A percentile compares a stretch with the other conserved stretches of the same genome.
phyloP scores from a whole-genome alignment of 108 stramenopile species.

The Ochromonas danica region DNA sequence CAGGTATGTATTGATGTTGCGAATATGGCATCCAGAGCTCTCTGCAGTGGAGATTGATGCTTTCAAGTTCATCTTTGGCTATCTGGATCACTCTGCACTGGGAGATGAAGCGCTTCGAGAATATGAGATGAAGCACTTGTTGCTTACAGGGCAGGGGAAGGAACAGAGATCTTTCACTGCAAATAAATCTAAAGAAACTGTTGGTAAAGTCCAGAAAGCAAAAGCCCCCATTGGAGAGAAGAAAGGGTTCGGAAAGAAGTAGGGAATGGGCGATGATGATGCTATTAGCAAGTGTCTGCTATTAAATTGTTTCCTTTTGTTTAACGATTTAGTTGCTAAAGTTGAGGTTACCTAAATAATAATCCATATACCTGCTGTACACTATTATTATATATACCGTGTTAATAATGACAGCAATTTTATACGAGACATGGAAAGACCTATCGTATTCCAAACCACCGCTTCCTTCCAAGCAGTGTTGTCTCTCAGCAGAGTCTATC shows the following conservation, averaged over 20 bases:
- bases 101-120: not conserved
- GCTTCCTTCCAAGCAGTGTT: not conserved
- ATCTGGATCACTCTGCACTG: not conserved
- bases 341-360: too few relatives aligned
- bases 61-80: constrained; percentile 46
- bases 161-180: not conserved
- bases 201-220: not conserved
- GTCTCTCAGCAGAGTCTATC: not conserved
- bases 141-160: not conserved
- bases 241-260: not conserved
- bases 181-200: not conserved
- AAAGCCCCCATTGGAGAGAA: not conserved
- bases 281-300: not conserved
- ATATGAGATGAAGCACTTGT: not conserved
- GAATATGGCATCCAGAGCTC: constrained; percentile 89
- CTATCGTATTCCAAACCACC: not conserved
- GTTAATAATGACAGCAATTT: not conserved
- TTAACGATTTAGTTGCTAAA: not conserved
- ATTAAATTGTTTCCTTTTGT: not conserved
- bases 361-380: too few relatives aligned
- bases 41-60: constrained; percentile 70
- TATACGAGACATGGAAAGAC: not conserved
- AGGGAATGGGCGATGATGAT: not conserved
- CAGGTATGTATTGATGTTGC: constrained; percentile 80
- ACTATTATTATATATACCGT: too few relatives aligned